Evolutionary conservation across 2,329 filamentous ascomycete genomes (phyloP).

Genomic region (Coleophoma crateriformis): DNA sequence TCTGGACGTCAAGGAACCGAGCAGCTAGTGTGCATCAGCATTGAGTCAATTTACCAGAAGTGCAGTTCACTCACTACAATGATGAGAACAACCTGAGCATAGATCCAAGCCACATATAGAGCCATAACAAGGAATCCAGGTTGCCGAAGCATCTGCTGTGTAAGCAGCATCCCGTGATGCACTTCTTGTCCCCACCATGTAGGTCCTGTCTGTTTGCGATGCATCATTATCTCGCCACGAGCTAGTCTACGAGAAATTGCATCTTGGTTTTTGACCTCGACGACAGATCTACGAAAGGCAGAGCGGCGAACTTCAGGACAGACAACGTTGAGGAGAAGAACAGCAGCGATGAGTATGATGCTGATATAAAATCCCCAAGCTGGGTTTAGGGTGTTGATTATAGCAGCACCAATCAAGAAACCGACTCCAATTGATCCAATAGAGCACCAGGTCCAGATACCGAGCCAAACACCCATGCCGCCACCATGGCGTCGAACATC

Average conservation of each 20-base stretch:
- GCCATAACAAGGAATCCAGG: constrained; percentile 68
- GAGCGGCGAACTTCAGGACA: constrained; percentile 68
- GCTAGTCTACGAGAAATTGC: constrained; percentile 54
- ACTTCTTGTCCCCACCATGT: constrained; percentile 75
- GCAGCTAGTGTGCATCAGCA: constrained; percentile 34
- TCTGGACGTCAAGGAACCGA: constrained; percentile 66
- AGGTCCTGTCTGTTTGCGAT: constrained; percentile 65
- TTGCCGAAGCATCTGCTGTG: constrained; percentile 66
- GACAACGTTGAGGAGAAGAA: constrained; percentile 64
- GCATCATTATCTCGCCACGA: constrained; percentile 71
- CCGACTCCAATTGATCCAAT: constrained; percentile 67
- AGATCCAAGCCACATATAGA: constrained; percentile 73
- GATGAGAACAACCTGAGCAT: constrained; percentile 68
- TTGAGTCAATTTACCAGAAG: constrained; percentile 1
- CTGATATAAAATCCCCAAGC: constrained; percentile 74
- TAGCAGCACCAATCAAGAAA: constrained; percentile 64
- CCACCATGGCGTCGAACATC: constrained; percentile 72
- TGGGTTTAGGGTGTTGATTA: constrained; percentile 60
- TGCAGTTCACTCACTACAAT: constrained; percentile 50
- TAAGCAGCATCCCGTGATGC: constrained; percentile 62
- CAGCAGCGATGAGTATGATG: constrained; percentile 59
- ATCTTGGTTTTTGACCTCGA: constrained; percentile 52
- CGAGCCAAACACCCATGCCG: constrained; percentile 75
- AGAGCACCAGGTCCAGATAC: constrained; percentile 73
- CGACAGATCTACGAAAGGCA: constrained; percentile 61